These are phyloP conservation scores for Rhodotorula mucilaginosa DNA, from an alignment of 1,284 basidiomycete species.

Conservation along the genomic window DNA sequence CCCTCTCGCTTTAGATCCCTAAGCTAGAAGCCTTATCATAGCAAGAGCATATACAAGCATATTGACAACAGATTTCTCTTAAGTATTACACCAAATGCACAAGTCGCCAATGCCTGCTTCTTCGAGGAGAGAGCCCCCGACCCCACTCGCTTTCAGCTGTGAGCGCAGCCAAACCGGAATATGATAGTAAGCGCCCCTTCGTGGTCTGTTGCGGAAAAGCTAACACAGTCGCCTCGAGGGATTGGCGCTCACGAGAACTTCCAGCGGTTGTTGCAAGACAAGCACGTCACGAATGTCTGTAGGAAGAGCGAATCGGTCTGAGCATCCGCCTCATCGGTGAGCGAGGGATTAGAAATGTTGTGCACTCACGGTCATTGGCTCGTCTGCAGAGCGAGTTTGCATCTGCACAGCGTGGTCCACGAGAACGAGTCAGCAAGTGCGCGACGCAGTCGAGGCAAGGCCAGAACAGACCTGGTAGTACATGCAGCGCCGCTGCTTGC, in stretches of 20 bases:
- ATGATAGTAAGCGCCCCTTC: too few species aligned
- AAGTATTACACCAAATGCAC: too few species aligned
- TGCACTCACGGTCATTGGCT: slow-evolving; percentile 66
- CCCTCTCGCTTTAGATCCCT: too few species aligned
- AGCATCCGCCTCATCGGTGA: slow-evolving; percentile 8
- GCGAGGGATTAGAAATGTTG: too few species aligned
- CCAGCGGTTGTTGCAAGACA: slow-evolving; percentile 63
- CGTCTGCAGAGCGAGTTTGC: slow-evolving; percentile 90
- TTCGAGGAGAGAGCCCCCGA: too few species aligned
- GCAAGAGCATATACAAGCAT: too few species aligned
- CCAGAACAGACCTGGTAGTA: slow-evolving; percentile 66
- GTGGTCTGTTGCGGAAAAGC: not conserved
- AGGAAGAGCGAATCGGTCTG: not conserved
- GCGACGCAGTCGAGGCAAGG: not conserved
- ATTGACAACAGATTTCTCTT: too few species aligned
- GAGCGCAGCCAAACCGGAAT: too few species aligned
- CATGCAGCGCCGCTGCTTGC: slow-evolving; percentile 76
- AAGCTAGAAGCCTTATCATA: not conserved
- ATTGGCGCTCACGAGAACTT: slow-evolving; percentile 60
- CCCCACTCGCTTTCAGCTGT: too few species aligned
- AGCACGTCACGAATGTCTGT: slow-evolving; percentile 64
- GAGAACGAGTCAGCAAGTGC: not conserved
- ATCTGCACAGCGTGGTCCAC: slow-evolving; percentile 50
- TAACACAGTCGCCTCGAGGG: too few species aligned
- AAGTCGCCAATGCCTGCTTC: too few species aligned